A percentile compares a stretch with the other conserved stretches of the same genome.
Conservation (phyloP, 345 rosid genomes). For the Erysimum cheiranthoides region DNA sequence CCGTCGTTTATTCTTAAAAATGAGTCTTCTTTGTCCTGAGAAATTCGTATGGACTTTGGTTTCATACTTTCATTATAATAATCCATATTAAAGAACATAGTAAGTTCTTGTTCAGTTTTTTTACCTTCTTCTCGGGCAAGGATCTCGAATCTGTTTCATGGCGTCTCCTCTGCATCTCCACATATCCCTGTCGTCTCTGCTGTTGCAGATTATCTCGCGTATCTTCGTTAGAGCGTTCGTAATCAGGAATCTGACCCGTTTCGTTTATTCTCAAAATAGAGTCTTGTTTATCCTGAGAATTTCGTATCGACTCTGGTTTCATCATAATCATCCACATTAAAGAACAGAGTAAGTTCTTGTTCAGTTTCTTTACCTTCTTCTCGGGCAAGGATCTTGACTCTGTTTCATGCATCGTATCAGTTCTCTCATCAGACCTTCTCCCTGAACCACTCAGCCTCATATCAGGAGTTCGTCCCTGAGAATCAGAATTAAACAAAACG, state of each 20-base stretch:
- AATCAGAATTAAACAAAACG: neutral
- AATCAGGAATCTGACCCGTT: neutral
- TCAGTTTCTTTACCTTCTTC: constrained; percentile 1
- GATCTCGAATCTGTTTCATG: neutral
- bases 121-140: neutral
- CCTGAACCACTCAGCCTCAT: neutral
- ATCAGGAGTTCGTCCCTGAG: neutral
- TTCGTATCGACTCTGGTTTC: neutral
- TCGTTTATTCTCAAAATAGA: neutral
- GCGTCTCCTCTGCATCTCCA: neutral
- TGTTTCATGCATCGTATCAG: neutral
- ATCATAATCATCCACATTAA: neutral
- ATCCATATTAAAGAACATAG: neutral
- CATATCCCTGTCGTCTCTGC: neutral
- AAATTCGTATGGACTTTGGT: neutral
- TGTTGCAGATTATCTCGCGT: neutral
- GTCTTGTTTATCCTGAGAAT: neutral
- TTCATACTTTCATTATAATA: no score
- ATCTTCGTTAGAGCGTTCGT: neutral
- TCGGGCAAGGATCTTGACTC: neutral
- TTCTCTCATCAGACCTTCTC: neutral
- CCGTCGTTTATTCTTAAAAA: neutral
- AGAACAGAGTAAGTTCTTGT: neutral
- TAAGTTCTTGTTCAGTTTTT: neutral
- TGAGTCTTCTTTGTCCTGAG: neutral